phyloP scores from a whole-genome alignment of 2,329 filamentous ascomycete genomes.

The Xylaria sp. region DNA sequence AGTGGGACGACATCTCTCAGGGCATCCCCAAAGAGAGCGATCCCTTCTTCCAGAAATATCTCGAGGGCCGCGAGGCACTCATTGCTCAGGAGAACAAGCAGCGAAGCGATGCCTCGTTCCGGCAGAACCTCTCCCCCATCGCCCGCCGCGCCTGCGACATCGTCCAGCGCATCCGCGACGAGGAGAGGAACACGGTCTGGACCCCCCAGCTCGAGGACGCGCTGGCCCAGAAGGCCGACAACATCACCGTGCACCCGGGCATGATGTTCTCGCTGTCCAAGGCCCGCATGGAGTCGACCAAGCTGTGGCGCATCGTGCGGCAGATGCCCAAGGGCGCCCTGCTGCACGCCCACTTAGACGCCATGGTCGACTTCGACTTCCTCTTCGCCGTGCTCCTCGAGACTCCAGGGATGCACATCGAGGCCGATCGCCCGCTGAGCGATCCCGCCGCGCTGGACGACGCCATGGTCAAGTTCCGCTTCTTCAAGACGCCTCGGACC shows the following conservation, averaged over 20 bases:
- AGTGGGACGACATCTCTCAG: conserved; percentile 67
- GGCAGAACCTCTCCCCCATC: conserved; percentile 79
- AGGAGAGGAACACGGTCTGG: conserved; percentile 83
- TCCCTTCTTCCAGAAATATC: conserved; percentile 84
- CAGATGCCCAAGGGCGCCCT: conserved; percentile 90
- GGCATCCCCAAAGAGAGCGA: conserved; percentile 71
- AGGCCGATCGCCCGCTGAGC: conserved; percentile 66
- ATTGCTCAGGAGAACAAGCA: conserved; percentile 84
- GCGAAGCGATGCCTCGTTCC: conserved; percentile 80
- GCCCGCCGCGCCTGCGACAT: conserved; percentile 82
- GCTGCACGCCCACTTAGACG: conserved; percentile 88
- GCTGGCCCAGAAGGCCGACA: conserved; percentile 68
- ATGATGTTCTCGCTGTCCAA: conserved; percentile 95
- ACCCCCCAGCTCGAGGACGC: conserved; percentile 77
- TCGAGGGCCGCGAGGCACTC: conserved; percentile 78
- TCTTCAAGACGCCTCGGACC: conserved; percentile 59
- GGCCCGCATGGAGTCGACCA: conserved; percentile 84
- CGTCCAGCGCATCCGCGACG: conserved; percentile 79
- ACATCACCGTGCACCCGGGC: conserved; percentile 79
- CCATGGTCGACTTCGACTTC: conserved; percentile 89
- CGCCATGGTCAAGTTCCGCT: conserved; percentile 71
- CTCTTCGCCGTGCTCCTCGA: conserved; percentile 77
- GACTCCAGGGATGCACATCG: conserved; percentile 80
- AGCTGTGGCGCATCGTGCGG: conserved; percentile 85
- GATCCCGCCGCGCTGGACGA: conserved; percentile 64